Conservation (phyloP, 2,329 filamentous ascomycete species). For the Fusarium sp. region DNA sequence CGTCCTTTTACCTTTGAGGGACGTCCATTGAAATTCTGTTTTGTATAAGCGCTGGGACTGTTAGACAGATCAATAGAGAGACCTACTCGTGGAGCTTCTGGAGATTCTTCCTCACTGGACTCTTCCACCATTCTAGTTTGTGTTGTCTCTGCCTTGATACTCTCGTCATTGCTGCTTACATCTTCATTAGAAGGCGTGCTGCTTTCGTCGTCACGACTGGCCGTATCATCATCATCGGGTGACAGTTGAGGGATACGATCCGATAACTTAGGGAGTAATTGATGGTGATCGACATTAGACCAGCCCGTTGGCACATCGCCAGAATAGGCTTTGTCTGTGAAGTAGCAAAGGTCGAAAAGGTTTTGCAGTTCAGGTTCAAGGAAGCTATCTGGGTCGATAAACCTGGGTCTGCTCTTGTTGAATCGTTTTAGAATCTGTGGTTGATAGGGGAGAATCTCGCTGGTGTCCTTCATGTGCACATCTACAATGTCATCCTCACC, state of each 20-base stretch:
- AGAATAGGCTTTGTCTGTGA: slow-evolving; percentile 56
- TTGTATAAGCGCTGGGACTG: background rate
- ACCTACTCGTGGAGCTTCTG: slow-evolving; percentile 40
- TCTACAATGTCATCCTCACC: slow-evolving; percentile 92
- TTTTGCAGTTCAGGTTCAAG: slow-evolving; percentile 71
- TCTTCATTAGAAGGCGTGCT: slow-evolving; percentile 60
- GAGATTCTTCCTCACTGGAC: slow-evolving; percentile 62
- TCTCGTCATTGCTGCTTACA: slow-evolving; percentile 62
- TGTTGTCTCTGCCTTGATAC: slow-evolving; percentile 41
- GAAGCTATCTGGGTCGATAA: slow-evolving; percentile 60
- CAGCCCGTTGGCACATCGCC: slow-evolving; percentile 75
- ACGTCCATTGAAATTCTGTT: slow-evolving; percentile 31
- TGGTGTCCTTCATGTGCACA: slow-evolving; percentile 79
- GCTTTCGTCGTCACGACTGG: slow-evolving; percentile 58
- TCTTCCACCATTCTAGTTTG: slow-evolving; percentile 67
- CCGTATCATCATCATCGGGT: slow-evolving; percentile 55
- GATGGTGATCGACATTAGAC: slow-evolving; percentile 66
- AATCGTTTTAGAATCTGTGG: slow-evolving; percentile 54
- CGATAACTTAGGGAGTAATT: slow-evolving; percentile 62
- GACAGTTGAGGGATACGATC: slow-evolving; percentile 55
- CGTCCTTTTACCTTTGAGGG: slow-evolving; percentile 51
- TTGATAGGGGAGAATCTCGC: slow-evolving; percentile 42
- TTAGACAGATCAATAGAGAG: background rate
- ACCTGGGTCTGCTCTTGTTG: slow-evolving; percentile 61
- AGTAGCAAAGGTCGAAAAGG: slow-evolving; percentile 80